Evolutionary conservation across 2,329 filamentous ascomycete species (phyloP).

Genomic region (Calonectria leucothoes): DNA sequence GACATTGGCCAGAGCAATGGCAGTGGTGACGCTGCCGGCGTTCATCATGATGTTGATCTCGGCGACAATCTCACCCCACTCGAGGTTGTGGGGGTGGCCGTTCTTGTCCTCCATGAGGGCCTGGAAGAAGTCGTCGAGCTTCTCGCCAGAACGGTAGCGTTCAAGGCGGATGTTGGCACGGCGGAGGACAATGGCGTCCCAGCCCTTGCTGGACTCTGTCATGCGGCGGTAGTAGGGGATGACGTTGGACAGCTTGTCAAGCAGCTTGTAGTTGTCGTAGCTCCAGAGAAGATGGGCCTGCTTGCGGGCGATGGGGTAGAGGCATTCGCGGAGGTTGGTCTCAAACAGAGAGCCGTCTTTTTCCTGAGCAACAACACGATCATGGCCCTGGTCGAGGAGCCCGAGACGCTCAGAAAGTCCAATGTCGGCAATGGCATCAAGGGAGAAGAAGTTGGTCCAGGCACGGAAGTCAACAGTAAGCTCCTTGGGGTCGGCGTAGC

Average conservation of each 20-base stretch:
- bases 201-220: conserved; percentile 47
- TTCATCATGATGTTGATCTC: conserved; percentile 66
- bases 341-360: conserved; percentile 59
- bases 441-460: conserved; percentile 65
- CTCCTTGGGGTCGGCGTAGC: conserved; percentile 48
- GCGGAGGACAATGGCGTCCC: conserved; percentile 52
- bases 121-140: conserved; percentile 69
- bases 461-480: conserved; percentile 61
- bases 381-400: conserved; percentile 61
- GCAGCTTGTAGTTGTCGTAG: conserved; percentile 62
- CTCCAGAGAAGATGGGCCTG: conserved; percentile 63
- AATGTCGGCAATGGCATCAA: conserved; percentile 68
- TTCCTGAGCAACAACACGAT: conserved; percentile 55
- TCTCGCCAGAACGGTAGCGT: conserved; percentile 55
- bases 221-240: conserved; percentile 51
- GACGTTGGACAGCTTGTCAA: conserved; percentile 61
- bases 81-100: conserved; percentile 52
- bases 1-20: conserved; percentile 61
- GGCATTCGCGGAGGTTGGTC: conserved; percentile 58
- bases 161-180: conserved; percentile 48
- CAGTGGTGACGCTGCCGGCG: conserved; percentile 64
- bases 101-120: conserved; percentile 62
- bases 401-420: conserved; percentile 62
- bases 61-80: conserved; percentile 69
- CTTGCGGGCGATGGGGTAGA: conserved; percentile 62